Percentiles rank a stretch among this genome's conserved stretches.
Evolutionary conservation across 768 basidiomycete genomes (phyloP).

Genomic region (Paxillus involutus): DNA sequence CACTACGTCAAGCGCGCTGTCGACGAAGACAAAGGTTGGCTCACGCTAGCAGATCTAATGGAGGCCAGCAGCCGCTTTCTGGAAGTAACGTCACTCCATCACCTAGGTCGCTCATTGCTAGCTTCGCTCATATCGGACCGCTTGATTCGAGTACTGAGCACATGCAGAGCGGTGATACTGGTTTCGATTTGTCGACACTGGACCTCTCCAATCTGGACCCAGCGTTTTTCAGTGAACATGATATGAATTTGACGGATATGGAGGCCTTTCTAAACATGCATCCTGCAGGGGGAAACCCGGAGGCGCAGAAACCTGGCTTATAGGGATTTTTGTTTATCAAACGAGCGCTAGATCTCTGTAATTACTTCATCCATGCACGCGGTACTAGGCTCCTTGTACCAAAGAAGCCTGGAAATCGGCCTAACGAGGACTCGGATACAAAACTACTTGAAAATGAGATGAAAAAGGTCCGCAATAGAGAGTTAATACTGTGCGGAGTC

Average conservation of each 20-base stretch:
- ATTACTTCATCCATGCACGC: background rate
- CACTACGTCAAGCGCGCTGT: constrained; percentile 76
- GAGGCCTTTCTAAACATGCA: constrained; percentile 52
- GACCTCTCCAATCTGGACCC: constrained; percentile 46
- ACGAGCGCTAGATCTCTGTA: background rate
- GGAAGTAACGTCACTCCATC: constrained; percentile 34
- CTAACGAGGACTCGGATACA: constrained; percentile 4
- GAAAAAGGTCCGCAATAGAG: background rate
- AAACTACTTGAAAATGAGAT: background rate
- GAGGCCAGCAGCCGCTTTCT: constrained; percentile 12
- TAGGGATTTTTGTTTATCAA: constrained; percentile 5
- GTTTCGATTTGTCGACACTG: constrained; percentile 50
- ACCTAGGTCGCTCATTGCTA: constrained; percentile 42
- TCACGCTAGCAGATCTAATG: constrained; percentile 30
- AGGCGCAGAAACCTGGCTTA: constrained; percentile 20
- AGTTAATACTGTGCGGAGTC: constrained; percentile 5
- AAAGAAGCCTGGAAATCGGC: constrained; percentile 1
- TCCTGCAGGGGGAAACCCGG: constrained; percentile 21
- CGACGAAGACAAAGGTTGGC: constrained; percentile 80
- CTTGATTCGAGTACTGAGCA: constrained; percentile 16
- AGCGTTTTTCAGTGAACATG: constrained; percentile 42
- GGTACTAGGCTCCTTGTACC: background rate
- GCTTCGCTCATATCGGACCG: constrained; percentile 32
- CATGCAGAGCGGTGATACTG: constrained; percentile 20
- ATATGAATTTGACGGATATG: constrained; percentile 54